These are phyloP conservation scores for Amaranthus hypochondriacus DNA, from an alignment of 148 eudicot species.

Conservation along the genomic window DNA sequence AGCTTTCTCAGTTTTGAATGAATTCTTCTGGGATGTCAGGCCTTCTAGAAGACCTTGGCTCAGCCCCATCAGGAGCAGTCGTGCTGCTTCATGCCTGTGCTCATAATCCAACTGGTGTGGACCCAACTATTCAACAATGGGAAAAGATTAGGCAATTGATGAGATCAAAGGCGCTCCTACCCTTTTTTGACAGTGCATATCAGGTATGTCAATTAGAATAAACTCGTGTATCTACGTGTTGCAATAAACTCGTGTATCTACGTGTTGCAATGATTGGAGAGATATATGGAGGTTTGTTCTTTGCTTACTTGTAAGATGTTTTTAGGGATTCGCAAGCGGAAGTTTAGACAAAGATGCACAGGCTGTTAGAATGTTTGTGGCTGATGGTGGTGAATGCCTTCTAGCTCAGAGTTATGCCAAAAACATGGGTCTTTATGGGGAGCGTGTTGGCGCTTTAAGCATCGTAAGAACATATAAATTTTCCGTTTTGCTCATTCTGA, in stretches of 20 bases:
- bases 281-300: background rate
- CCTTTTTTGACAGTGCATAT: constrained; percentile 98
- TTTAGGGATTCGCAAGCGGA: constrained; percentile 98
- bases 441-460: constrained; percentile 97
- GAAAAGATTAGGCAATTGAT: constrained; percentile 74
- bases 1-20: background rate
- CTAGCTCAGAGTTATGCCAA: constrained; percentile 98
- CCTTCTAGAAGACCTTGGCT: constrained; percentile 78
- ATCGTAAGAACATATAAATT: constrained; percentile 46
- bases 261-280: background rate
- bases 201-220: constrained; percentile 45
- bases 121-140: constrained; percentile 91
- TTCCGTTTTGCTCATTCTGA: background rate
- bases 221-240: background rate
- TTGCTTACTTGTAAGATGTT: background rate
- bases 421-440: constrained; percentile 97
- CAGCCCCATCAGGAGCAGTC: constrained; percentile 92
- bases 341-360: constrained; percentile 83
- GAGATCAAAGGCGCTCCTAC: constrained; percentile 70
- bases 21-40: constrained; percentile 37
- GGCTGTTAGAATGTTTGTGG: constrained; percentile 80
- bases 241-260: background rate
- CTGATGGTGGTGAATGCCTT: constrained; percentile 92
- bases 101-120: constrained; percentile 99
- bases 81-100: constrained; percentile 99